These are phyloP conservation scores for Aspergillus sparsus DNA, from an alignment of 495 filamentous ascomycete species.

Conservation along the genomic window DNA sequence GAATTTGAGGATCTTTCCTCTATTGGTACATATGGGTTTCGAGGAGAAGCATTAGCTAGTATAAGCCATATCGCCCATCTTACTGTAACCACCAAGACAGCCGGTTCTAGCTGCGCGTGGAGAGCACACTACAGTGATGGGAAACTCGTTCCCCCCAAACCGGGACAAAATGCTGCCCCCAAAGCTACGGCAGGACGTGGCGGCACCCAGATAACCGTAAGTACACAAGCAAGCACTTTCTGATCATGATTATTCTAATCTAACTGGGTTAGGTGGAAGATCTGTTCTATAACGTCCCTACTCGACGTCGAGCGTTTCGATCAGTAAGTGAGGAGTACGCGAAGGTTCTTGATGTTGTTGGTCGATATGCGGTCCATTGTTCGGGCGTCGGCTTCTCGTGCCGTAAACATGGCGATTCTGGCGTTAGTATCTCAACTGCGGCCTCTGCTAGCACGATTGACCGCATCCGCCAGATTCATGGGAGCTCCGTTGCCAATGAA, in stretches of 20 bases:
- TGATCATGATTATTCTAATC: neutral
- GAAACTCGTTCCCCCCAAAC: slow-evolving; percentile 80
- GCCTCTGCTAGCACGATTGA: slow-evolving; percentile 70
- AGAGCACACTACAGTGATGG: slow-evolving; percentile 84
- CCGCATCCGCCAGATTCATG: slow-evolving; percentile 88
- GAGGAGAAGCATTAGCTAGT: slow-evolving; percentile 94
- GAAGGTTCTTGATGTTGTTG: slow-evolving; percentile 94
- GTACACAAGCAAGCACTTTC: slow-evolving; percentile 14
- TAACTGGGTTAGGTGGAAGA: slow-evolving; percentile 72
- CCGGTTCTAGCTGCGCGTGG: slow-evolving; percentile 87
- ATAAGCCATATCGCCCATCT: slow-evolving; percentile 99
- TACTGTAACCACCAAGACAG: slow-evolving; percentile 90
- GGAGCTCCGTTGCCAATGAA: slow-evolving; percentile 83
- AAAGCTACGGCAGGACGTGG: slow-evolving; percentile 87
- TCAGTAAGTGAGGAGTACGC: slow-evolving; percentile 94
- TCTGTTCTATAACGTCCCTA: slow-evolving; percentile 94
- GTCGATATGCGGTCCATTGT: slow-evolving; percentile 95
- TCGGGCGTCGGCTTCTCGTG: slow-evolving; percentile 88
- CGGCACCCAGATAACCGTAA: slow-evolving; percentile 91
- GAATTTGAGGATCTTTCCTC: slow-evolving; percentile 90
- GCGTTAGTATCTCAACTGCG: slow-evolving; percentile 76
- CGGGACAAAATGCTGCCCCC: slow-evolving; percentile 86
- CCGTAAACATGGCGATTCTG: slow-evolving; percentile 91
- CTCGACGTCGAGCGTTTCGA: slow-evolving; percentile 83
- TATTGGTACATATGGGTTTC: slow-evolving; percentile 95